Percentiles rank a stretch among this genome's conserved stretches.
phyloP scores from a whole-genome alignment of 208 protist genomes.

The Leishmania guyanensis region DNA sequence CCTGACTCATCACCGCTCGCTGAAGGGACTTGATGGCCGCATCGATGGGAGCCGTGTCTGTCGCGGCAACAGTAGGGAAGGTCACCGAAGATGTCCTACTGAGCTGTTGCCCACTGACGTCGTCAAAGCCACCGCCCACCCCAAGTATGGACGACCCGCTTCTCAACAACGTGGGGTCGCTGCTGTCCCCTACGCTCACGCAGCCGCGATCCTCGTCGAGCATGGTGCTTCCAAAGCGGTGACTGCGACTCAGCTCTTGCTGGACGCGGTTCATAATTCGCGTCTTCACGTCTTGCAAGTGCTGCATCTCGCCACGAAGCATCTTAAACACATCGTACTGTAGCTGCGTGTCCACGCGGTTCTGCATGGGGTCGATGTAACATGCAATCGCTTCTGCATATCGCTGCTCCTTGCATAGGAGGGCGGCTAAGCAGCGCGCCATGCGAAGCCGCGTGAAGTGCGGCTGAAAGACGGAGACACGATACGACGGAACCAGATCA shows the following conservation, averaged over 20 bases:
- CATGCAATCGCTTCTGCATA: conserved; percentile 71
- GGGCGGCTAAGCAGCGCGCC: conserved; percentile 54
- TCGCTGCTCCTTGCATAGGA: conserved; percentile 44
- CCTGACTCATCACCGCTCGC: conserved; percentile 56
- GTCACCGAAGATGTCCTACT: neutral
- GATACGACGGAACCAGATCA: conserved; percentile 19
- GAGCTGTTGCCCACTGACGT: neutral
- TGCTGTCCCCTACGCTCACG: neutral
- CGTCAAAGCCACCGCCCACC: neutral
- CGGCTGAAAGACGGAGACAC: conserved; percentile 40
- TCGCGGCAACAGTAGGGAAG: neutral
- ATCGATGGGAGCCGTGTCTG: neutral
- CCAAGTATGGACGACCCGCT: neutral
- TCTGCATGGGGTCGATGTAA: conserved; percentile 57
- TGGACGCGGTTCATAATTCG: conserved; percentile 13
- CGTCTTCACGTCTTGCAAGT: conserved; percentile 28
- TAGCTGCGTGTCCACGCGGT: conserved; percentile 44
- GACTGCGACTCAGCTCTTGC: conserved; percentile 15
- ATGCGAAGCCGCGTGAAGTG: conserved; percentile 60
- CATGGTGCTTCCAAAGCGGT: neutral
- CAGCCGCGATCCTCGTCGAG: conserved; percentile 1
- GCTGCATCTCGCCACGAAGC: conserved; percentile 52
- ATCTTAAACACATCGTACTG: conserved; percentile 58
- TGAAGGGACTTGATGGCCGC: conserved; percentile 35
- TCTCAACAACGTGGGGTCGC: neutral